Percentiles rank a stretch among this genome's conserved stretches.
Conservation (phyloP, 441 rosid genomes). For the Manihot esculenta region DNA sequence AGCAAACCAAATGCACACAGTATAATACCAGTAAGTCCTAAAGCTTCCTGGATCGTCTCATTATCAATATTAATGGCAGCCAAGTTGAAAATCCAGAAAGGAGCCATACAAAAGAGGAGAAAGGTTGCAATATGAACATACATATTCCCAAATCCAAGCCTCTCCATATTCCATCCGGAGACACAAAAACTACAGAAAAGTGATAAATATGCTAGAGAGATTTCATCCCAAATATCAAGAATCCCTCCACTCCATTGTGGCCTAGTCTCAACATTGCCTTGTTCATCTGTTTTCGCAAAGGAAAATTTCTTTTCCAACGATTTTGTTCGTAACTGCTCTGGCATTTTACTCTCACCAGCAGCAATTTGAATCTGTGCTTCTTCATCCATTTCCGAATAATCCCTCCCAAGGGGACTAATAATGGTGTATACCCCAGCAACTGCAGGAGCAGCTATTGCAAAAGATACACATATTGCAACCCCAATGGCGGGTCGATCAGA, state of each 20-base stretch:
- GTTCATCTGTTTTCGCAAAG: slow-evolving; percentile 51
- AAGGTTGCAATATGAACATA: slow-evolving; percentile 90
- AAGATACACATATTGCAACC: slow-evolving; percentile 69
- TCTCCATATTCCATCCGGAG: slow-evolving; percentile 96
- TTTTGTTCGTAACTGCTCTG: slow-evolving; percentile 25
- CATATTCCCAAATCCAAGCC: slow-evolving; percentile 94
- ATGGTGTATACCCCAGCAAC: slow-evolving; percentile 73
- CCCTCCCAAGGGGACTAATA: slow-evolving; percentile 83
- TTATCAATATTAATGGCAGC: slow-evolving; percentile 76
- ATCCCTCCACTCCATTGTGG: slow-evolving; percentile 88
- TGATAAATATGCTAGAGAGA: slow-evolving; percentile 75
- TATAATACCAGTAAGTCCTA: slow-evolving; percentile 61
- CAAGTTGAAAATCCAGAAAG: slow-evolving; percentile 91
- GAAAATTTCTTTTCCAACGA: slow-evolving; percentile 60
- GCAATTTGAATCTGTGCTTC: slow-evolving; percentile 51
- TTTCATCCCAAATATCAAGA: slow-evolving; percentile 83
- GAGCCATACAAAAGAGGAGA: slow-evolving; percentile 77
- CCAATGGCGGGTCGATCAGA: slow-evolving; percentile 79
- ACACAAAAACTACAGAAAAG: slow-evolving; percentile 78
- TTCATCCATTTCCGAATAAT: slow-evolving; percentile 59
- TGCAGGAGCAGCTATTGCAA: slow-evolving; percentile 89
- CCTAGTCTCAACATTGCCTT: slow-evolving; percentile 41
- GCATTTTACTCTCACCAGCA: slow-evolving; percentile 30
- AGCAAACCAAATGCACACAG: slow-evolving; percentile 80
- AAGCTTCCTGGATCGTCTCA: slow-evolving; percentile 57